These are phyloP conservation scores for Flaveria sonorensis DNA, from an alignment of 129 eudicot species.

Conservation along the genomic window DNA sequence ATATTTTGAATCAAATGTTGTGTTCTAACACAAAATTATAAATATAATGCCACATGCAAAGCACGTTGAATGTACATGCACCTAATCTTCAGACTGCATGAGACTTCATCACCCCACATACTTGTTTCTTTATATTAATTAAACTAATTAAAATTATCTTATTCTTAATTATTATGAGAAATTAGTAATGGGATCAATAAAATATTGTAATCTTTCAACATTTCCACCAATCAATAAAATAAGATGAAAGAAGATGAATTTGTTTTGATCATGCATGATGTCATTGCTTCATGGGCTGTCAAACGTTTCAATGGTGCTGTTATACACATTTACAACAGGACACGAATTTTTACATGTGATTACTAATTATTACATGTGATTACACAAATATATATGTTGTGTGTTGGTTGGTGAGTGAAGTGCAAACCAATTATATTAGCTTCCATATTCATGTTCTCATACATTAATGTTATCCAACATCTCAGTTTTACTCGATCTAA, in stretches of 20 bases:
- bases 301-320: background rate
- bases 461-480: background rate
- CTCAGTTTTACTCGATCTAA: background rate
- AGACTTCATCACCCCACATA: conserved; percentile 27
- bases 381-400: background rate
- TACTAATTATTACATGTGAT: background rate
- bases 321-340: background rate
- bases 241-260: conserved; percentile 22
- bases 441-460: background rate
- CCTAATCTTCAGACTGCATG: conserved; percentile 33
- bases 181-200: background rate
- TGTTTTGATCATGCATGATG: conserved; percentile 37
- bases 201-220: conserved; percentile 5
- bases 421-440: background rate
- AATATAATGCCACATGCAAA: conserved; percentile 33
- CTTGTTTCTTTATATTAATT: conserved; percentile 1
- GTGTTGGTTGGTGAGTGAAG: background rate
- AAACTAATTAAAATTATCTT: conserved; percentile 13
- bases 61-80: conserved; percentile 32
- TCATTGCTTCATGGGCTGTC: conserved; percentile 17
- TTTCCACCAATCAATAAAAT: conserved; percentile 21
- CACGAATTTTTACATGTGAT: background rate
- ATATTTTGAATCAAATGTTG: background rate
- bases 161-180: conserved; percentile 6
- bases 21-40: background rate